Evolutionary conservation across 345 rosid genomes (phyloP).

Genomic region (Hirschfeldia incana): DNA sequence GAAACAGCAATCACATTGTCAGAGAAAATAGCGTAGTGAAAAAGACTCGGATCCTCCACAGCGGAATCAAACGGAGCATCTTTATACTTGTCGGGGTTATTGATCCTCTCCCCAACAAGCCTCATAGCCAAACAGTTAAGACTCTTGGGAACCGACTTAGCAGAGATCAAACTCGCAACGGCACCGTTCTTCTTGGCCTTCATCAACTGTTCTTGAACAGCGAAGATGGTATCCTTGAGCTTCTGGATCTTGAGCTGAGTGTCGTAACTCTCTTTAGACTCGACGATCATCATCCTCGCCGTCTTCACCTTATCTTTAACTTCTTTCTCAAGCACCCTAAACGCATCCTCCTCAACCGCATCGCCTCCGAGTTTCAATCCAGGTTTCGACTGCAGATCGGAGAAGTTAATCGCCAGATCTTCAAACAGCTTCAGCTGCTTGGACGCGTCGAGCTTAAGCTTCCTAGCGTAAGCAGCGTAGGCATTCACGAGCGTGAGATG

Average conservation of each 20-base stretch:
- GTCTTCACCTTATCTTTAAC: constrained; percentile 82
- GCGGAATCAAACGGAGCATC: constrained; percentile 58
- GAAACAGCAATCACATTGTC: constrained; percentile 92
- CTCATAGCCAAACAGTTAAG: constrained; percentile 95
- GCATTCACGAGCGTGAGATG: constrained; percentile 78
- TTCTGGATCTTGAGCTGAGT: constrained; percentile 93
- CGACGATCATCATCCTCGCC: constrained; percentile 67
- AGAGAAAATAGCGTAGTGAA: constrained; percentile 78
- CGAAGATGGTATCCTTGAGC: constrained; percentile 83
- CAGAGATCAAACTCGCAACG: constrained; percentile 73
- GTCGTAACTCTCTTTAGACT: constrained; percentile 83
- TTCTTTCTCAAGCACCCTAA: constrained; percentile 85
- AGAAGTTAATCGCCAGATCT: constrained; percentile 69
- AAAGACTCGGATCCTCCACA: constrained; percentile 72
- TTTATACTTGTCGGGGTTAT: constrained; percentile 68
- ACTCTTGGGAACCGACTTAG: constrained; percentile 84
- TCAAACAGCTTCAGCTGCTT: constrained; percentile 74
- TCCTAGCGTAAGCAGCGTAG: constrained; percentile 91
- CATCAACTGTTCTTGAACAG: constrained; percentile 69
- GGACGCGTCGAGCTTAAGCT: constrained; percentile 82
- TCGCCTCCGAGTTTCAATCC: constrained; percentile 48
- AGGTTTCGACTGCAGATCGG: constrained; percentile 57
- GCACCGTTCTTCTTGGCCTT: constrained; percentile 96
- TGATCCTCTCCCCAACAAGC: constrained; percentile 83
- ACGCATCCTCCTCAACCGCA: constrained; percentile 67